Conservation (phyloP, 805 yeast species). For the Candida ortonii region DNA sequence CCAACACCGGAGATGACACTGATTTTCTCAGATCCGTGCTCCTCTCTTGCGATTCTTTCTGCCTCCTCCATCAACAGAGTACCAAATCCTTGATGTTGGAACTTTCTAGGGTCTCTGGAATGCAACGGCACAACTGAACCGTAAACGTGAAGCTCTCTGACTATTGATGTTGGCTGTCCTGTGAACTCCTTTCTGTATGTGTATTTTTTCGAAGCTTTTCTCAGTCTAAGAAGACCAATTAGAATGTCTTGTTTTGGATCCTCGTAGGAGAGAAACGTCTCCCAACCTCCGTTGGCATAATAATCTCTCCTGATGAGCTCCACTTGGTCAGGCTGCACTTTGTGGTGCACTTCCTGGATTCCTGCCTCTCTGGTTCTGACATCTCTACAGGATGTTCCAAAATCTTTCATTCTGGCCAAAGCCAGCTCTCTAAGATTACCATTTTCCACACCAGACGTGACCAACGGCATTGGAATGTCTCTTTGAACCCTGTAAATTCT, state of each 20-base stretch:
- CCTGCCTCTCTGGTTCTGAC: constrained; percentile 98
- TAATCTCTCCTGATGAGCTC: constrained; percentile 94
- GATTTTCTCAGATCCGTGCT: constrained; percentile 87
- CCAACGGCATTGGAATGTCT: constrained; percentile 98
- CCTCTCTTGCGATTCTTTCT: constrained; percentile 90
- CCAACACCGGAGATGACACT: constrained; percentile 97
- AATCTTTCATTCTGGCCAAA: constrained; percentile 95
- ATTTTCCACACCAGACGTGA: constrained; percentile 95
- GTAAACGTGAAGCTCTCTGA: constrained; percentile 95
- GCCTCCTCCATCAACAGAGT: constrained; percentile 98
- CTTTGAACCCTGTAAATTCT: constrained; percentile 97
- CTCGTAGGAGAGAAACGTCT: constrained; percentile 91
- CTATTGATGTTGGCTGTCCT: constrained; percentile 82
- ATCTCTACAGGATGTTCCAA: constrained; percentile 93
- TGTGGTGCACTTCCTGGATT: constrained; percentile 96
- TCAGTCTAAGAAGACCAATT: constrained; percentile 82
- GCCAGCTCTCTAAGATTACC: constrained; percentile 96
- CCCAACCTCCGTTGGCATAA: constrained; percentile 98
- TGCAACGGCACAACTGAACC: constrained; percentile 97
- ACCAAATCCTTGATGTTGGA: constrained; percentile 99
- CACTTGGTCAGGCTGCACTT: constrained; percentile 94
- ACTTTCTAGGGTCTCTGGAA: constrained; percentile 93
- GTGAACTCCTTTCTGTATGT: constrained; percentile 89
- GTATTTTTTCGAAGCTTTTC: constrained; percentile 84
- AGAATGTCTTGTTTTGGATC: constrained; percentile 96